Evolutionary conservation across 441 rosid species (phyloP), one percentile per base, ranked within the genome.

Genomic region (Macaranga tanarius): DNA sequence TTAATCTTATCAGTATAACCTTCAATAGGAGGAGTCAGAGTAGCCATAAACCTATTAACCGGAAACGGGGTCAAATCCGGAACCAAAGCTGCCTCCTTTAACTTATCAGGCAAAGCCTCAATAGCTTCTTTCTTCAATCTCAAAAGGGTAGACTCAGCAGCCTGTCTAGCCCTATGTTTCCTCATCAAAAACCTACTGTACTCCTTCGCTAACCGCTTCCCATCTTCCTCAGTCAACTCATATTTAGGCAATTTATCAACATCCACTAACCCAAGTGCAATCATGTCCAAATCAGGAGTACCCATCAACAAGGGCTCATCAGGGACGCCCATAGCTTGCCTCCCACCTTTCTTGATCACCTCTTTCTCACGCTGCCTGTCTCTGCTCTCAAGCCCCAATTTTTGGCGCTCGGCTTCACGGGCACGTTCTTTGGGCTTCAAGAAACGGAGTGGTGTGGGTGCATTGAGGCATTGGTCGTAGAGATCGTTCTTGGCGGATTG

Each of bases 11-110:
- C 91, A 47, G 85, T 85, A 76, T 93, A 92, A 65, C 97, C 98
- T 79, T 92, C 92, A 73, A 90, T 94, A 2, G 97, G 97, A 10
- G 96, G 96, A 22, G 96, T 90, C 70, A 94, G 85, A 0, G 93
- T 82, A 0, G 96, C 97, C 97, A 89, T 90, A 65, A 87, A 87
- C 66, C 95, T 77, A 73, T 85, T 84, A 0, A 79, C 84, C 0
- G 95, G 98, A 70, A 90, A 92, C 0, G 95, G 97, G 0, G 91
- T 82, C 78, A 88, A 79, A 81, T 93, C 96, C 2, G 92, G 97
- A 20, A 88, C 86, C 80, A 92, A 74, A 0, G 97, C 97, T 0
- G 95, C 95, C 73, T 15, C 52, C 78, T 81, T 89, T 69, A 93
- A 80, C 62, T 83, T 71, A 65, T 87, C 96, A 0, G 98, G 96